Base-by-base conservation (phyloP, 2,329 filamentous ascomycete species). In the Bipolaris bicolor region DNA sequence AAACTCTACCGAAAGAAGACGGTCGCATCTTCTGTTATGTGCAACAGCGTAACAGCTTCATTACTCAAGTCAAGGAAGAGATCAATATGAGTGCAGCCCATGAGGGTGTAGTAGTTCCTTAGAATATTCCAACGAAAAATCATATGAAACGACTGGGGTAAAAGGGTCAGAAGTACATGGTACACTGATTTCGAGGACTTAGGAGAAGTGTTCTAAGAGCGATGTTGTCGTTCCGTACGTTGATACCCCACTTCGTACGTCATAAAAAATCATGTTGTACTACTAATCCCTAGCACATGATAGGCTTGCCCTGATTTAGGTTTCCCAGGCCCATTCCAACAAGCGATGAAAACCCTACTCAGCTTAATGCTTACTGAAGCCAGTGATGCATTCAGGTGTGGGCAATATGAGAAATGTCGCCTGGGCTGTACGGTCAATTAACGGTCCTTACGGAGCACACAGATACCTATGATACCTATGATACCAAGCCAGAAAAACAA, bases 391-490 rank as follows among this genome's bases (percentile, higher is more conserved):
- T 3, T 50, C 56, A 9, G 55, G 51, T 4, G 65, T 70, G 4
- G 63, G 69, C 43, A 73, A 39, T 1, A 48, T 60, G 9, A 68
- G 41, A 5, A 74, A 58, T 24, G 64, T 59, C 3, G 60, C 63
- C 57, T 61, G 70, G 22, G 69, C 47, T 13, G 24, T 53, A 10
- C 55, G 56, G 0, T 69, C 69, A n/a, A 53, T 64, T 13, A 52
- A 61, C 13, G 55, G 31, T 1, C 74, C 74, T 55, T 83, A 77
- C 11, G 83, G 73, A n/a, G 76, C 75, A 78, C 90, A 86, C 31
- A 91, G 77, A 75, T 90, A 26, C 1, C 7, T 26, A 91, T 26
- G 77, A 75, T 90, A 26, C 1, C 7, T 26, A 91, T 26, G 87
- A 87, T 13, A 86, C 86, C 3, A 91, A 79, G 46, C 89, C 89